Conservation (phyloP, 2,329 filamentous ascomycete genomes). For the Fusarium hainanense region DNA sequence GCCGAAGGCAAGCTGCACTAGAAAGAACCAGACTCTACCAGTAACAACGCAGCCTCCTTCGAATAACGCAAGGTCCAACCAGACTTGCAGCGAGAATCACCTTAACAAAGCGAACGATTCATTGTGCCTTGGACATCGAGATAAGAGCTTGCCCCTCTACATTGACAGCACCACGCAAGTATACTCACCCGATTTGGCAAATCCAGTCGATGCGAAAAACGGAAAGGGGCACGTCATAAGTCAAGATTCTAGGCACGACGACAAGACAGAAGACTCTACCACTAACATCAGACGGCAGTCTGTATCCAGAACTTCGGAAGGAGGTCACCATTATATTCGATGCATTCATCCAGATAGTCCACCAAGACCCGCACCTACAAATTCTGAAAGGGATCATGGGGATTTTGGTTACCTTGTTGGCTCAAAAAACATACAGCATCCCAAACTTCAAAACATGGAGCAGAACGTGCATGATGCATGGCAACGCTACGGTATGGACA, state of each 20-base stretch:
- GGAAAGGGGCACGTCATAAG: neutral
- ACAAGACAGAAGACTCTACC: neutral
- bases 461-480: neutral
- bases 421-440: neutral
- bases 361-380: neutral
- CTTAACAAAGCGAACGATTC: neutral
- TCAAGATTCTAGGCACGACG: neutral
- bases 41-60: neutral
- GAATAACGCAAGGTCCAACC: neutral
- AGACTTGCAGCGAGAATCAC: neutral
- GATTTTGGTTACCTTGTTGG: neutral
- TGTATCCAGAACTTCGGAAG: slow-evolving; percentile 2
- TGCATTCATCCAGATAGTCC: neutral
- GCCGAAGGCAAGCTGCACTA: slow-evolving; percentile 27
- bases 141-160: neutral
- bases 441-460: neutral
- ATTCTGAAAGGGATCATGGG: neutral
- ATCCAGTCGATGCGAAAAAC: neutral
- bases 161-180: neutral
- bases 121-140: neutral
- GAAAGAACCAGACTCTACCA: neutral
- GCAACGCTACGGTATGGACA: neutral
- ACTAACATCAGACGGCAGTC: neutral
- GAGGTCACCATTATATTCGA: slow-evolving; percentile 9
- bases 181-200: neutral